Evolutionary conservation across 305 asterid species (phyloP).

Genomic region (Coffea humblotiana): DNA sequence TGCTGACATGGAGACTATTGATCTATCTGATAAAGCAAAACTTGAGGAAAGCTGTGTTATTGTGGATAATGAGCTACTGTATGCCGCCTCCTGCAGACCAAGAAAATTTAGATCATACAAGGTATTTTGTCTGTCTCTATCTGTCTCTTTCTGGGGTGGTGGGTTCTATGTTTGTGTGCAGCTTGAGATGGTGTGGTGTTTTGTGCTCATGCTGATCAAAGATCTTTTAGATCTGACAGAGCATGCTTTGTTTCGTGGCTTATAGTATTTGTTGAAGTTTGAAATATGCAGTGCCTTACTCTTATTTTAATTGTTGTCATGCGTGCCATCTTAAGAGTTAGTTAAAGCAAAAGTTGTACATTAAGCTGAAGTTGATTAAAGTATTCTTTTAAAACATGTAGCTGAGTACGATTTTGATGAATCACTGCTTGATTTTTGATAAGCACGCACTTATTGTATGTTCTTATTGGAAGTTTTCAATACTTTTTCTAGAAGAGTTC

Average conservation of each 20-base stretch:
- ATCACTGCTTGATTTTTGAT: background rate
- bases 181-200: background rate
- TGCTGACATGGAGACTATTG: slow-evolving; percentile 55
- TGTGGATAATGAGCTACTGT: slow-evolving; percentile 25
- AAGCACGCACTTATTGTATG: background rate
- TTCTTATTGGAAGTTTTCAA: background rate
- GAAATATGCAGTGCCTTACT: background rate
- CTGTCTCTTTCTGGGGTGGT: background rate
- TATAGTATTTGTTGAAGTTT: background rate
- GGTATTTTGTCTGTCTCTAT: slow-evolving; percentile 32
- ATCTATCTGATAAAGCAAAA: slow-evolving; percentile 46
- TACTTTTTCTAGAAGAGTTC: background rate
- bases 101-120: slow-evolving; percentile 57
- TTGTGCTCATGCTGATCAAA: background rate
- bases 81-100: slow-evolving; percentile 39
- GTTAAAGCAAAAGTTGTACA: background rate
- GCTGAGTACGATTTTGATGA: background rate
- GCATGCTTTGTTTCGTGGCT: background rate
- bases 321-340: background rate
- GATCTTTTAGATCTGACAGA: background rate
- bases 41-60: slow-evolving; percentile 27
- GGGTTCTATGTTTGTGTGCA: background rate
- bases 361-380: background rate
- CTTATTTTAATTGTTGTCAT: background rate
- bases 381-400: background rate